Percentiles rank a stretch among this genome's conserved stretches.
Evolutionary conservation across 1,139 yeast genomes (phyloP).

Genomic region (Yamadazyma oceani): DNA sequence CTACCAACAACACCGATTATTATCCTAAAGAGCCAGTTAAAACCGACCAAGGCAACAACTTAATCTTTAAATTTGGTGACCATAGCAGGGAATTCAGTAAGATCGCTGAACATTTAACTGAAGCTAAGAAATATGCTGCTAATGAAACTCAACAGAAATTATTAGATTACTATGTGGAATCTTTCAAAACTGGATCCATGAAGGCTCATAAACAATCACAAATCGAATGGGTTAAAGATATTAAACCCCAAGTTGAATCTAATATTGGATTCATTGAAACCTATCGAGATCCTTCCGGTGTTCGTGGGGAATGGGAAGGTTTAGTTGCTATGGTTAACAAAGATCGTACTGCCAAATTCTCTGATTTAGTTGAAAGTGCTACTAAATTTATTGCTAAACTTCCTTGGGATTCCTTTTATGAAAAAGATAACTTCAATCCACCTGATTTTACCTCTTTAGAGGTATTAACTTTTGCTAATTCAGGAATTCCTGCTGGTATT

Average conservation of each 20-base stretch:
- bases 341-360: conserved; percentile 80
- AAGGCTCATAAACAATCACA: conserved; percentile 84
- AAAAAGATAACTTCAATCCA: conserved; percentile 83
- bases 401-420: conserved; percentile 77
- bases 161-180: conserved; percentile 63
- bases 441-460: conserved; percentile 91
- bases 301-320: conserved; percentile 94
- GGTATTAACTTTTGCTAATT: conserved; percentile 84
- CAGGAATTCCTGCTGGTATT: conserved; percentile 91
- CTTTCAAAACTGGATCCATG: conserved; percentile 82
- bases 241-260: conserved; percentile 80
- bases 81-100: conserved; percentile 61
- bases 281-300: conserved; percentile 88
- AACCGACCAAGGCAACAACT: conserved; percentile 28
- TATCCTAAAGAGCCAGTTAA: conserved; percentile 32
- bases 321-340: conserved; percentile 89
- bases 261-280: conserved; percentile 91
- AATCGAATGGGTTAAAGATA: conserved; percentile 82
- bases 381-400: conserved; percentile 59
- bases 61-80: conserved; percentile 73
- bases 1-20: conserved; percentile 42
- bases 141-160: conserved; percentile 69
- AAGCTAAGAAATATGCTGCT: conserved; percentile 65
- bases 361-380: conserved; percentile 66
- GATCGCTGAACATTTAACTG: conserved; percentile 54